Evolutionary conservation across 352 stramenopile genomes (phyloP).

Genomic region (Discostella stelligera): DNA sequence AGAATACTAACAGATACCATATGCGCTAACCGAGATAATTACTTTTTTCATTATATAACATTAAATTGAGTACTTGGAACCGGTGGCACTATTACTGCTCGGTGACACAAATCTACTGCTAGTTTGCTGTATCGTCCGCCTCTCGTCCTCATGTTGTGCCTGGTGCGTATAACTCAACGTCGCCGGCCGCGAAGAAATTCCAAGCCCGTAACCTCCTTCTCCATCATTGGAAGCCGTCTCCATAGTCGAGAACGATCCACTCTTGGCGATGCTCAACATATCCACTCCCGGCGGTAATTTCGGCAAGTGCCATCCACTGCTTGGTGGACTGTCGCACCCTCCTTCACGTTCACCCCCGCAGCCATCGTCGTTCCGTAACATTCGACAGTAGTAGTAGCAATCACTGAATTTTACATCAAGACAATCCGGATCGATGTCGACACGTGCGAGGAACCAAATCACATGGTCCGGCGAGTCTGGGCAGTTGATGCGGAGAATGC

Average conservation of each 20-base stretch:
- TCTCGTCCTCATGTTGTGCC: background rate
- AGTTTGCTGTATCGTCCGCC: background rate
- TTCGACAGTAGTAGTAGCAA: constrained; percentile 52
- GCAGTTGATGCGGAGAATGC: constrained; percentile 40
- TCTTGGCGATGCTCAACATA: constrained; percentile 19
- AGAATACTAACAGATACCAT: background rate
- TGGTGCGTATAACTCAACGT: background rate
- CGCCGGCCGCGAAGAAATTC: background rate
- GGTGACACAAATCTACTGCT: background rate
- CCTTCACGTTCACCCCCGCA: constrained; percentile 12
- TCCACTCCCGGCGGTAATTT: constrained; percentile 25
- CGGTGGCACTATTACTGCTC: background rate
- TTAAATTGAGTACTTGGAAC: background rate
- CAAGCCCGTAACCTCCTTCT: background rate
- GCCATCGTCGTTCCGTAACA: constrained; percentile 25
- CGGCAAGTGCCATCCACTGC: constrained; percentile 37
- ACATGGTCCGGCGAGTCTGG: constrained; percentile 39
- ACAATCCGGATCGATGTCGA: constrained; percentile 40
- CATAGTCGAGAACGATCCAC: constrained; percentile 11
- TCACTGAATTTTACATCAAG: constrained; percentile 54
- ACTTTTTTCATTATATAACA: background rate
- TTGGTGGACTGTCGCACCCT: constrained; percentile 23
- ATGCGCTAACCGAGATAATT: background rate
- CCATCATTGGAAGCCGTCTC: background rate
- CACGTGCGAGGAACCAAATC: constrained; percentile 46